Percentiles rank a stretch among this genome's conserved stretches.
These are phyloP conservation scores for Penicillium sp. DNA, from an alignment of 2,329 filamentous ascomycete genomes.

Conservation along the genomic window DNA sequence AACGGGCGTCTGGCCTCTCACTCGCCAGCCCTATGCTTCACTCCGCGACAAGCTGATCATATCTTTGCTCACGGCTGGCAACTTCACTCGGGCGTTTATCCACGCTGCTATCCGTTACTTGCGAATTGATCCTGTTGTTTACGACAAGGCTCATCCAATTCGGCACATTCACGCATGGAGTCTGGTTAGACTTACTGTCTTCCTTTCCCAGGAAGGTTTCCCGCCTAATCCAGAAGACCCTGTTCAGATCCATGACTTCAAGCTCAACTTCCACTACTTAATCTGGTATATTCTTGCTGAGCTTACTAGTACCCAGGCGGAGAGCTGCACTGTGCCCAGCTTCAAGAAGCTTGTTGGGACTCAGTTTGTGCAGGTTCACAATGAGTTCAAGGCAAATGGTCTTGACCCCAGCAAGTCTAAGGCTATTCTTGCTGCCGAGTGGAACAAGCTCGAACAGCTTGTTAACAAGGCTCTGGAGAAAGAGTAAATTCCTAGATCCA, in stretches of 20 bases:
- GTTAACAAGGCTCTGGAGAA: slow-evolving; percentile 27
- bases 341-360: slow-evolving; percentile 29
- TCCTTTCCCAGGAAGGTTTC: slow-evolving; percentile 26
- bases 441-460: slow-evolving; percentile 49
- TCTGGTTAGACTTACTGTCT: slow-evolving; percentile 33
- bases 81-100: slow-evolving; percentile 50
- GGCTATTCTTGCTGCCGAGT: slow-evolving; percentile 41
- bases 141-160: slow-evolving; percentile 53
- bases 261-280: slow-evolving; percentile 33
- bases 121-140: slow-evolving; percentile 53
- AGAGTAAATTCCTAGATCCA: slow-evolving; percentile 17
- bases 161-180: slow-evolving; percentile 50
- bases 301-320: slow-evolving; percentile 26
- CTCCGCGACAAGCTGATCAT: slow-evolving; percentile 56
- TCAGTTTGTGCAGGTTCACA: slow-evolving; percentile 29
- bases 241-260: slow-evolving; percentile 22
- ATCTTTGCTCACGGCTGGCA: slow-evolving; percentile 44
- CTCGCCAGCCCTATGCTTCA: slow-evolving; percentile 56
- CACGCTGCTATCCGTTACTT: slow-evolving; percentile 54
- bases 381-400: slow-evolving; percentile 28
- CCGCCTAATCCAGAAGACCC: slow-evolving; percentile 19
- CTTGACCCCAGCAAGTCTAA: slow-evolving; percentile 27
- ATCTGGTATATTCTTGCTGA: slow-evolving; percentile 36
- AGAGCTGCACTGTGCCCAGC: slow-evolving; percentile 32
- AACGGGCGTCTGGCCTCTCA: slow-evolving; percentile 47